Evolutionary conservation across 2,329 filamentous ascomycete species (phyloP).

Genomic region (Colletotrichum sp.): DNA sequence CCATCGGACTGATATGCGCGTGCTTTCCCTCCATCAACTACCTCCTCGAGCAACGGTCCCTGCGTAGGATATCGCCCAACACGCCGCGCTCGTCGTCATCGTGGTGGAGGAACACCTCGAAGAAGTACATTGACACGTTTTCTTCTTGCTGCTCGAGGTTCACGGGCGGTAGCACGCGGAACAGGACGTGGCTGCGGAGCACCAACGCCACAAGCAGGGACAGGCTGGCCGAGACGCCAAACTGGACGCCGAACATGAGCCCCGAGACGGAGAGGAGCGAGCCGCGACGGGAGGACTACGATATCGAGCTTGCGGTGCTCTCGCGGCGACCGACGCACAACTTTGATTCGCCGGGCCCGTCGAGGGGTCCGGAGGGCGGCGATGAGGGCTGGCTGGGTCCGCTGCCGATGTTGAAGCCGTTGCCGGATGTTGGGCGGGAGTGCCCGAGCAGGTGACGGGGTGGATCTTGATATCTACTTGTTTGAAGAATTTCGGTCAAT

Average conservation of each 20-base stretch:
- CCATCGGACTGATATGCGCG: conserved; percentile 23
- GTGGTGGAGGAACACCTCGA: background rate
- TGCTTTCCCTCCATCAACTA: conserved; percentile 24
- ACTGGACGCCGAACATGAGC: background rate
- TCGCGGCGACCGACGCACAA: background rate
- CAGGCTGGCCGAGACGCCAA: background rate
- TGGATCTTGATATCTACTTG: too few relatives aligned
- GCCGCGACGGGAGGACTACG: background rate
- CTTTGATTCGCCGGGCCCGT: background rate
- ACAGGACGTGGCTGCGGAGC: background rate
- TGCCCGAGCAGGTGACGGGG: background rate
- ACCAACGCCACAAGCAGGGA: background rate
- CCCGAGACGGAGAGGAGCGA: background rate
- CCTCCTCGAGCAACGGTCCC: conserved; percentile 13
- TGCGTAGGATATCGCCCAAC: background rate
- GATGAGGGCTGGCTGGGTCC: background rate
- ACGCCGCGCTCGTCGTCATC: background rate
- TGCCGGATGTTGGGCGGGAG: background rate
- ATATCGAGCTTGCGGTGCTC: conserved; percentile 1
- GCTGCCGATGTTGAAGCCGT: background rate
- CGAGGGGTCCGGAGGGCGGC: background rate
- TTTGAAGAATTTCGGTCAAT: background rate
- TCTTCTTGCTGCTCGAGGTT: background rate
- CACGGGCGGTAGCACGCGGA: background rate
- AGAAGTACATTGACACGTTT: background rate